Evolutionary conservation across 352 stramenopile genomes (phyloP).

Genomic region (Phytophthora kernoviae): DNA sequence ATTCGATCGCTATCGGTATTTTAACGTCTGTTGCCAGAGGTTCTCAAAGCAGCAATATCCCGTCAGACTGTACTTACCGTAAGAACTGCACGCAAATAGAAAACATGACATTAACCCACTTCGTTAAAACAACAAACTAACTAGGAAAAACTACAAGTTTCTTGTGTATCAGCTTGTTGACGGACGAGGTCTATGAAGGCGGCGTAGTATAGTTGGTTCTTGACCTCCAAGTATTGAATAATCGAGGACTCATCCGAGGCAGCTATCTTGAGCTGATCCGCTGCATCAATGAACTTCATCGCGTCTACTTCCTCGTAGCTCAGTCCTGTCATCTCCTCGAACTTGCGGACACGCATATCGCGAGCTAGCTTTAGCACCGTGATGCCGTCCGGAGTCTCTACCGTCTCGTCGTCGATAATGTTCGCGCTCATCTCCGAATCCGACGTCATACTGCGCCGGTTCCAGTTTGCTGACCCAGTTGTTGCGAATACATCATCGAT

Average conservation of each 20-base stretch:
- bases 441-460: conserved; percentile 71
- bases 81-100: no score
- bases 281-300: conserved; percentile 22
- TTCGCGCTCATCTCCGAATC: conserved; percentile 47
- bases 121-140: not conserved
- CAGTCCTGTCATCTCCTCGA: conserved; percentile 37
- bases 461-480: conserved; percentile 88
- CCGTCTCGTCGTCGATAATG: conserved; percentile 26
- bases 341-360: conserved; percentile 41
- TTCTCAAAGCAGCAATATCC: conserved; percentile 8
- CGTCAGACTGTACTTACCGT: no score
- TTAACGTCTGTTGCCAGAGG: no score
- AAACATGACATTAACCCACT: not conserved
- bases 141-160: not conserved
- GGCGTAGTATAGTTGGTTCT: conserved; percentile 7
- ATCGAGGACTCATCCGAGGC: conserved; percentile 22
- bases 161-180: conserved; percentile 4
- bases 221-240: not conserved
- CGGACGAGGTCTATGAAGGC: conserved; percentile 1
- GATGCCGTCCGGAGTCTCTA: conserved; percentile 11
- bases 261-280: conserved; percentile 21
- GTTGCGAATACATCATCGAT: conserved; percentile 77
- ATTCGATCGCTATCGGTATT: no score
- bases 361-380: conserved; percentile 27
- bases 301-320: conserved; percentile 5